phyloP scores from a whole-genome alignment of 352 stramenopile genomes.

The Phytophthora pinifolia region DNA sequence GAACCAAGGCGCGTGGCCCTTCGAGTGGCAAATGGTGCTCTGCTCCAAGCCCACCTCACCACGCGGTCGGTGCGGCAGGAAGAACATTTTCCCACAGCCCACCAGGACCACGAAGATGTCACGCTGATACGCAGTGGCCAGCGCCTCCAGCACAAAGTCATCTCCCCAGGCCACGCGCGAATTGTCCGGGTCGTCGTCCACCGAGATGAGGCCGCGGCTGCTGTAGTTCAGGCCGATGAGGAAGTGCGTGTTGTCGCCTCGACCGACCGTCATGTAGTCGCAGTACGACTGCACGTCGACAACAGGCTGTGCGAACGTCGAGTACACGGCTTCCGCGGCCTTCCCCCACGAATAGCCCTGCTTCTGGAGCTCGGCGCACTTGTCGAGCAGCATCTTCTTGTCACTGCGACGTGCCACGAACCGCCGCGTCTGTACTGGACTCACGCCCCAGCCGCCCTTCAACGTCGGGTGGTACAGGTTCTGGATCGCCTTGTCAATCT shows the following conservation, averaged over 20 bases:
- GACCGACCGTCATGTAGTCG: slow-evolving; percentile 84
- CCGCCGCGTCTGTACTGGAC: slow-evolving; percentile 76
- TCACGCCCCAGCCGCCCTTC: slow-evolving; percentile 82
- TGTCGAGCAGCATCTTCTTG: slow-evolving; percentile 73
- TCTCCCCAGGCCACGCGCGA: slow-evolving; percentile 85
- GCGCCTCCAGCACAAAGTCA: slow-evolving; percentile 82
- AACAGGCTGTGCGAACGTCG: slow-evolving; percentile 65
- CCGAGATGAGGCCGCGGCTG: slow-evolving; percentile 68
- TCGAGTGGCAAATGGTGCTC: slow-evolving; percentile 56
- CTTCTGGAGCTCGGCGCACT: slow-evolving; percentile 79
- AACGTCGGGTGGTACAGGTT: slow-evolving; percentile 87
- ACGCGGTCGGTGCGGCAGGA: slow-evolving; percentile 77
- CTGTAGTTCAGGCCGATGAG: slow-evolving; percentile 85
- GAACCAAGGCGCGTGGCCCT: slow-evolving; percentile 85
- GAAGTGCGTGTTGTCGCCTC: slow-evolving; percentile 74
- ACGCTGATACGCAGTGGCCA: slow-evolving; percentile 85
- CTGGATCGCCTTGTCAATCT: slow-evolving; percentile 83
- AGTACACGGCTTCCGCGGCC: slow-evolving; percentile 80
- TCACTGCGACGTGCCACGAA: slow-evolving; percentile 70
- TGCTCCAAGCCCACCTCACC: slow-evolving; percentile 39
- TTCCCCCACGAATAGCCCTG: slow-evolving; percentile 74
- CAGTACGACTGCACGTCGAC: slow-evolving; percentile 80
- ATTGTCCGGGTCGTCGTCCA: slow-evolving; percentile 81
- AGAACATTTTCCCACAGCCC: slow-evolving; percentile 88
- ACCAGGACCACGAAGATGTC: slow-evolving; percentile 90